A percentile compares a stretch with the other conserved stretches of the same genome.
Evolutionary conservation across 108 stramenopile species (phyloP).

Genomic region (Cyclostephanos invisitatus): DNA sequence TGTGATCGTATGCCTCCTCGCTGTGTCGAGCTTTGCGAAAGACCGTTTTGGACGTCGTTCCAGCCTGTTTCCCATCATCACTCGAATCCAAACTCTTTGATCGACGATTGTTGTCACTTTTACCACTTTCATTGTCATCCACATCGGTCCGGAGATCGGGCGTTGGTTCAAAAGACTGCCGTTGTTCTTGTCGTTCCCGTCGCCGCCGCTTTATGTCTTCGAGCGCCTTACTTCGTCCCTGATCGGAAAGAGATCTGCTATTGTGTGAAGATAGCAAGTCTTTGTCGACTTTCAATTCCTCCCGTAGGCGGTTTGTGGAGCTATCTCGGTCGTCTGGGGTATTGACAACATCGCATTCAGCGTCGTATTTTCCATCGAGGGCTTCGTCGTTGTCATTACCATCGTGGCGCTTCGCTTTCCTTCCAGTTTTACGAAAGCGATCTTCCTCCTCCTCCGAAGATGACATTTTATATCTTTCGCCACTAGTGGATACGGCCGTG

Average conservation of each 20-base stretch:
- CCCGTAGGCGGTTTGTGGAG: slow-evolving; percentile 33
- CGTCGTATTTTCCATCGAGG: background rate
- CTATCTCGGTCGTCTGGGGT: slow-evolving; percentile 1
- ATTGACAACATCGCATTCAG: background rate
- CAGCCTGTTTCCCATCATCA: background rate
- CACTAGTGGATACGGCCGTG: background rate
- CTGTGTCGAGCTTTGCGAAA: slow-evolving; percentile 14
- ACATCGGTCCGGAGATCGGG: slow-evolving; percentile 14
- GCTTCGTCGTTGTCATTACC: slow-evolving; percentile 11
- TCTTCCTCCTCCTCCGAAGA: slow-evolving; percentile 7
- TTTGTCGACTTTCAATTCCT: slow-evolving; percentile 39
- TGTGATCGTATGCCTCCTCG: background rate
- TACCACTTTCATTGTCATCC: slow-evolving; percentile 1
- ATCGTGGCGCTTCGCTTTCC: background rate
- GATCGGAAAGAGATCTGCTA: background rate
- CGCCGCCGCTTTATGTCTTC: slow-evolving; percentile 44
- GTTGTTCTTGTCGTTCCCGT: slow-evolving; percentile 6
- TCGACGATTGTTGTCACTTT: background rate
- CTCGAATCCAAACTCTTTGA: background rate
- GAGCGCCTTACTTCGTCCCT: slow-evolving; percentile 32
- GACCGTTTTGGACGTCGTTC: background rate
- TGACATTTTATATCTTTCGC: background rate
- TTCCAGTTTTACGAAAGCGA: background rate
- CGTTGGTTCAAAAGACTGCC: slow-evolving; percentile 13
- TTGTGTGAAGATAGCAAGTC: slow-evolving; percentile 33